Percentiles rank a stretch among this genome's conserved stretches.
Conservation (phyloP, 305 asterid species). For the Caryopteris hybrid region DNA sequence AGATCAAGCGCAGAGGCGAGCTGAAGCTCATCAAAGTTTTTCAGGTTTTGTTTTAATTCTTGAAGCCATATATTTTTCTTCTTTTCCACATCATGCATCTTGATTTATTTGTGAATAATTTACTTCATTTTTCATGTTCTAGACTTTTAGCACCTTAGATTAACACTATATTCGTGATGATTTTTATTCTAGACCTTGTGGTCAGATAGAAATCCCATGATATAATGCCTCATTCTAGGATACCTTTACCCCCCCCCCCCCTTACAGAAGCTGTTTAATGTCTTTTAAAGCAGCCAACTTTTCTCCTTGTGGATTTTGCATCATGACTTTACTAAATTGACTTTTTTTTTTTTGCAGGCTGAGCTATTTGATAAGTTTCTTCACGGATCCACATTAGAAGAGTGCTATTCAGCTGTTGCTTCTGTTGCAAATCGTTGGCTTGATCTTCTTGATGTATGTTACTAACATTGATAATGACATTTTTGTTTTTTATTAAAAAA, state of each 20-base stretch:
- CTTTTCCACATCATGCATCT: conserved; percentile 5
- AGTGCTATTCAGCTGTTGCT: conserved; percentile 93
- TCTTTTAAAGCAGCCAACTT: conserved; percentile 6
- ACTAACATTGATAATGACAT: conserved; percentile 17
- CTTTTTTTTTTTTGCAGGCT: conserved; percentile 59
- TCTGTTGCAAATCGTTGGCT: conserved; percentile 99
- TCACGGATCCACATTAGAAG: conserved; percentile 84
- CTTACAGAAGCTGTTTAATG: conserved; percentile 2
- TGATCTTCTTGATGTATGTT: conserved; percentile 95
- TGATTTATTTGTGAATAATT: not conserved
- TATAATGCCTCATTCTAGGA: conserved; percentile 8
- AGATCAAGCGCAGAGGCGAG: conserved; percentile 99
- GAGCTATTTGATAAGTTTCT: conserved; percentile 97
- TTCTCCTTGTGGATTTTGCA: conserved; percentile 8
- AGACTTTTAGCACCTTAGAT: not conserved
- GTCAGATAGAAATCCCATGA: not conserved
- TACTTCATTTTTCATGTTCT: conserved; percentile 2
- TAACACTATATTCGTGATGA: not conserved
- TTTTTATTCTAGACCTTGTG: not conserved
- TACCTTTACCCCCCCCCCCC: conserved; percentile 1
- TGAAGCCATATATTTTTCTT: conserved; percentile 10
- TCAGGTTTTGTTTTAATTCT: conserved; percentile 57
- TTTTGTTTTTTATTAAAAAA: not conserved
- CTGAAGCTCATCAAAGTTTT: conserved; percentile 99
- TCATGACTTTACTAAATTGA: conserved; percentile 14